Base-by-base conservation (phyloP, 2,329 filamentous ascomycete genomes). In the Nigrospora osmanthi region DNA sequence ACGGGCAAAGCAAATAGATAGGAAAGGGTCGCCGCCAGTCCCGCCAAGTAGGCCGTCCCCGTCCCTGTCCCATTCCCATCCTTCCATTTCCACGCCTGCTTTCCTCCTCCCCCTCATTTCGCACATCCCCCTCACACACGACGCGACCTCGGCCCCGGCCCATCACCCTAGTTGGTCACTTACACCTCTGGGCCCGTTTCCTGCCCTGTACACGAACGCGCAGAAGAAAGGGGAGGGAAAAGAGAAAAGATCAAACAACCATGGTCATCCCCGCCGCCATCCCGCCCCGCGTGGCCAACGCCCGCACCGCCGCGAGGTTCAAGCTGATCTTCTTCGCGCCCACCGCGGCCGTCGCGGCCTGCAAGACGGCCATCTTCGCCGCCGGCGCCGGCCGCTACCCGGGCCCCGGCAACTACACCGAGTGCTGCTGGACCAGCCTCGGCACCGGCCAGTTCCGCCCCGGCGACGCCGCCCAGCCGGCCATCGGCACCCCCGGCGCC, bases 381-480 rank as follows among this genome's bases (percentile, higher is more conserved):
- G 73, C 75, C n/a, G 76, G 77, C 17, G 77, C 76, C 3, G 77
- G 78, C 19, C 62, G 68, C 11, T 75, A 73, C 44, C 70, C 73
- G 0, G 65, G 65, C 0, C 54, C 66, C 1, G 72, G 72, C n/a
- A 70, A 69, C 52, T 80, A 80, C 55, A 75, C 72, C 17, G 74
- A 80, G 52, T 73, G 68, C 58, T 72, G 71, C 58, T 81, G 69
- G 66, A 64, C 66, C 3, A 61, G 65, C 1, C 51, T 63, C 7
- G 84, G 83, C 4, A 77, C 67, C 0, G 81, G 81, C 1, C 82
- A 87, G 55, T 88, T 87, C 59, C 73, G 78, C 0, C 82, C 83
- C 0, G 79, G 78, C 1, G 69, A 71, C 43, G 59, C 67, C 0
- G 80, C 83, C 1, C 81, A 81, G 41, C 83, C 83, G 4, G 64